Conservation (phyloP, 2,329 filamentous ascomycete species). For the Cladobotryum mycophilum region DNA sequence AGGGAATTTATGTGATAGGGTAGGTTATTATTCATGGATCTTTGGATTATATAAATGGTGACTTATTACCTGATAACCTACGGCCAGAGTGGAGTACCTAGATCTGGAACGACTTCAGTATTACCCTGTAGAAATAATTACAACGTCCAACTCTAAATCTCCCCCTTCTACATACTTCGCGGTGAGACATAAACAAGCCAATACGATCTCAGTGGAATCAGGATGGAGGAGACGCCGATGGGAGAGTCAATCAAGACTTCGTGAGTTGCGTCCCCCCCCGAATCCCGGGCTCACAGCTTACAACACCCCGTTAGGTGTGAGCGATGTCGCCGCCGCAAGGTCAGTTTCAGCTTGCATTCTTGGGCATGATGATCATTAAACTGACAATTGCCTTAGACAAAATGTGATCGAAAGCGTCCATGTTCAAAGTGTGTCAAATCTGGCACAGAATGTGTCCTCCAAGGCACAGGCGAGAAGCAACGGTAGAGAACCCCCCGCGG, state of each 20-base stretch:
- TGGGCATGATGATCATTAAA: conserved; percentile 18
- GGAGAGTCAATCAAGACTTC: conserved; percentile 32
- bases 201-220: not conserved
- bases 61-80: no score
- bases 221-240: conserved; percentile 29
- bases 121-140: no score
- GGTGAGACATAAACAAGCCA: no score
- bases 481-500: conserved; percentile 23
- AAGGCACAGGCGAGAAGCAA: conserved; percentile 37
- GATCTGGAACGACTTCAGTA: no score
- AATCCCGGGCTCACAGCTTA: not conserved
- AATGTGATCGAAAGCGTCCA: conserved; percentile 46
- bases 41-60: no score
- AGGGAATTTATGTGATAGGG: no score
- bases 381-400: conserved; percentile 33
- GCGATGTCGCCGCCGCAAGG: conserved; percentile 38
- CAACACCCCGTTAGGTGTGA: conserved; percentile 29
- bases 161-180: no score
- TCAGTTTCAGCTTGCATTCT: conserved; percentile 14
- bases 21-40: no score
- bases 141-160: no score
- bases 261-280: conserved; percentile 19
- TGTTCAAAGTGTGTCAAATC: conserved; percentile 43
- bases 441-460: conserved; percentile 33
- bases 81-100: no score